Evolutionary conservation across 2,329 filamentous ascomycete genomes (phyloP).

Genomic region (Colletotrichum costaricense): DNA sequence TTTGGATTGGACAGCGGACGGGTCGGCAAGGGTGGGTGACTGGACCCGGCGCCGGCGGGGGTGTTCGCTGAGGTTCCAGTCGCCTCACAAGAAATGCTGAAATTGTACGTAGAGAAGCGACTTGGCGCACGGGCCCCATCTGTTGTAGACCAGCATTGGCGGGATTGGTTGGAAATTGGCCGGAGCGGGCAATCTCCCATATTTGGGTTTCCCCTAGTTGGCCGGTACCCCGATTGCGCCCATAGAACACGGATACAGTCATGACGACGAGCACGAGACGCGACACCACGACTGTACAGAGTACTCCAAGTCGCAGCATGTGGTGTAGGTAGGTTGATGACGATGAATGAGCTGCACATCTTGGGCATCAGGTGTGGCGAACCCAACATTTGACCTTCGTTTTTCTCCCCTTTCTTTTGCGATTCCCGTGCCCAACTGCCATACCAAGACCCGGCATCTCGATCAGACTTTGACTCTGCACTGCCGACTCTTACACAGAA

Average conservation of each 20-base stretch:
- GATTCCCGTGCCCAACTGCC: background rate
- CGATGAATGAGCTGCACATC: background rate
- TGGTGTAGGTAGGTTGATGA: constrained; percentile 2
- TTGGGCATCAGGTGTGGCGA: constrained; percentile 19
- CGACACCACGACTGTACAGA: background rate
- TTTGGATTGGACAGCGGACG: background rate
- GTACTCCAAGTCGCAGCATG: background rate
- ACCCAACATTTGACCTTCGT: background rate
- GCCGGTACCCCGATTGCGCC: constrained; percentile 13
- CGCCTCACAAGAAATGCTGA: background rate
- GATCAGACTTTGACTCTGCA: constrained; percentile 25
- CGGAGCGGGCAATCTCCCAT: constrained; percentile 24
- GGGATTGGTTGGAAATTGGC: constrained; percentile 33
- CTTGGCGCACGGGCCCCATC: constrained; percentile 22
- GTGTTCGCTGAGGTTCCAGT: constrained; percentile 12
- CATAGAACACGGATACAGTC: background rate
- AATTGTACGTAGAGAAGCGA: constrained; percentile 13
- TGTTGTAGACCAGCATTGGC: constrained; percentile 4
- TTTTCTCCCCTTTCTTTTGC: background rate
- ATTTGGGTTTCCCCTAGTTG: constrained; percentile 28
- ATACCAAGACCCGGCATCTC: background rate
- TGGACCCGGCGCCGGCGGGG: constrained; percentile 4
- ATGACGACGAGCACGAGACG: constrained; percentile 5
- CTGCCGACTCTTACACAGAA: constrained; percentile 6
- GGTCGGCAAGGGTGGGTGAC: constrained; percentile 14